A percentile compares a stretch with the other conserved stretches of the same genome.
These are phyloP conservation scores for Balakata baccata DNA, from an alignment of 345 rosid genomes.

Conservation along the genomic window DNA sequence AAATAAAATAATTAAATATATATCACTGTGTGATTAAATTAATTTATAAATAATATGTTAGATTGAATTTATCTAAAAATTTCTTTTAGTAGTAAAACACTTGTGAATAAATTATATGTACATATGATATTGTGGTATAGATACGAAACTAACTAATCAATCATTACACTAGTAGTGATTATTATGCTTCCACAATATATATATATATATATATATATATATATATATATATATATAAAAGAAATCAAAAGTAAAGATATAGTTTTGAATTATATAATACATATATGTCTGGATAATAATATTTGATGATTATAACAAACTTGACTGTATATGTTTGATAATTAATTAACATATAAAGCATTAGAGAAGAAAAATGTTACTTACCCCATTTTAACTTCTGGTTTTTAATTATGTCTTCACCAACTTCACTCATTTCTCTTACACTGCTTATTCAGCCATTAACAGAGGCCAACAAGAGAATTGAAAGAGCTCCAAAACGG, in stretches of 20 bases:
- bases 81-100: too few species aligned
- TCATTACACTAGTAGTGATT: too few species aligned
- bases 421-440: constrained; percentile 22
- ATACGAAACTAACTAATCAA: too few species aligned
- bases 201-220: neutral
- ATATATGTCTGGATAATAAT: constrained; percentile 18
- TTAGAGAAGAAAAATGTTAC: constrained; percentile 18
- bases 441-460: constrained; percentile 22
- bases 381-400: constrained; percentile 31
- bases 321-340: constrained; percentile 11
- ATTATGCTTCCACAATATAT: too few species aligned
- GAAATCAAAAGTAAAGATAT: neutral
- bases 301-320: constrained; percentile 16
- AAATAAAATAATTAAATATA: too few species aligned
- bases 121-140: too few species aligned
- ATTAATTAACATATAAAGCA: neutral
- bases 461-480: neutral
- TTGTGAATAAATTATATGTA: too few species aligned
- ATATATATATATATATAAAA: neutral
- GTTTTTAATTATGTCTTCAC: constrained; percentile 17
- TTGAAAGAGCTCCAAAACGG: constrained; percentile 16
- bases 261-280: constrained; percentile 7
- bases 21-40: too few species aligned
- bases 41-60: neutral
- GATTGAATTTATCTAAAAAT: neutral